These are phyloP conservation scores for Candida tetrigidarum DNA, from an alignment of 1,139 yeast species.

Conservation along the genomic window DNA sequence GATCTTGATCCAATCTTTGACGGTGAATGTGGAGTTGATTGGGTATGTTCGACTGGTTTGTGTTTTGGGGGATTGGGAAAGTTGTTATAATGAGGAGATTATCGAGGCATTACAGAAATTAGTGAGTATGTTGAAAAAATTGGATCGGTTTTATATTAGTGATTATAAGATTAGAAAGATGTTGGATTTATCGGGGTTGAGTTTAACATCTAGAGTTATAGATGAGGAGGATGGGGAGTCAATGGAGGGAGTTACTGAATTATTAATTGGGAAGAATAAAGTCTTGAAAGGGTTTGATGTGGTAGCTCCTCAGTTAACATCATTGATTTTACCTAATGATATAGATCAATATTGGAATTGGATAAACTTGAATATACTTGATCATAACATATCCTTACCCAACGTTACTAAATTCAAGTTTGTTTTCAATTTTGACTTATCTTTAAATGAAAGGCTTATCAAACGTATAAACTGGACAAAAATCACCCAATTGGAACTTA, in stretches of 20 bases:
- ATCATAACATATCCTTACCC: slow-evolving; percentile 11
- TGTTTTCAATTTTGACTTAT: slow-evolving; percentile 18
- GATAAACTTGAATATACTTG: slow-evolving; percentile 14
- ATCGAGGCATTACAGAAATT: slow-evolving; percentile 16
- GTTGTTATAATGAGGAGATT: slow-evolving; percentile 8
- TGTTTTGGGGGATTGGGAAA: slow-evolving; percentile 21
- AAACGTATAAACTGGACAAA: slow-evolving; percentile 22
- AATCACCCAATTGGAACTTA: slow-evolving; percentile 28
- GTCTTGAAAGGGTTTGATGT: slow-evolving; percentile 4
- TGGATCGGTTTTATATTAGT: slow-evolving; percentile 22
- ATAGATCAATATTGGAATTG: slow-evolving; percentile 21
- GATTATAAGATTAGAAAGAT: slow-evolving; percentile 19
- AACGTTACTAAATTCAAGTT: slow-evolving; percentile 22
- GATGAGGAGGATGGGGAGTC: too few relatives aligned
- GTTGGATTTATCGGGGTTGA: slow-evolving; percentile 13
- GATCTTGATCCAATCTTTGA: slow-evolving; percentile 30
- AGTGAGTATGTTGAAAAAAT: slow-evolving; percentile 8
- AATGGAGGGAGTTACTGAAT: too few relatives aligned
- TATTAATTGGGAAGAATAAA: slow-evolving; percentile 15
- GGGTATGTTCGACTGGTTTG: slow-evolving; percentile 27
- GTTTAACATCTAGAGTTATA: slow-evolving; percentile 16
- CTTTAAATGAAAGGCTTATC: slow-evolving; percentile 11
- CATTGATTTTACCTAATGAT: slow-evolving; percentile 23
- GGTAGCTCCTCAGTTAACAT: slow-evolving; percentile 9
- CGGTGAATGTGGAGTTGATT: slow-evolving; percentile 31